A percentile compares a stretch with the other conserved stretches of the same genome.
Conservation (phyloP, 2,329 filamentous ascomycete genomes). For the Venturia aucupariae region DNA sequence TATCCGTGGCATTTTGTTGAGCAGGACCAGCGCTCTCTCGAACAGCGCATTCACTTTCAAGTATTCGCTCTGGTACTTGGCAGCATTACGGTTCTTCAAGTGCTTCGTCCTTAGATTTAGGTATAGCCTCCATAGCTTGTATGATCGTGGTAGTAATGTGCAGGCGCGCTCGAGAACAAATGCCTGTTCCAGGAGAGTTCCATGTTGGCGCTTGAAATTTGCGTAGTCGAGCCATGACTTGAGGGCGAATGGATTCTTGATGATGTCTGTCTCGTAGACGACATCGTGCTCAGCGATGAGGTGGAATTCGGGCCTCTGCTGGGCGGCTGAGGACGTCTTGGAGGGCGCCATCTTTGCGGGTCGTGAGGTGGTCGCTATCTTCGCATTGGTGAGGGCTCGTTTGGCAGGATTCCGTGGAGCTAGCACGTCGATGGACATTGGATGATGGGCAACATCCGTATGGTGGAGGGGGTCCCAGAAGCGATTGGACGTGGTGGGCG, state of each 20-base stretch:
- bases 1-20: slow-evolving; percentile 98
- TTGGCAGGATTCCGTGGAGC: neutral
- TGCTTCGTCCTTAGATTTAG: slow-evolving; percentile 76
- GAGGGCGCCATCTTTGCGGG: slow-evolving; percentile 1
- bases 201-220: slow-evolving; percentile 81
- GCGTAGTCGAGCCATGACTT: slow-evolving; percentile 96
- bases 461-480: neutral
- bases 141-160: slow-evolving; percentile 79
- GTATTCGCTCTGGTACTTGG: slow-evolving; percentile 69
- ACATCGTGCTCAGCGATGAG: slow-evolving; percentile 74
- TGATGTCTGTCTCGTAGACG: slow-evolving; percentile 91
- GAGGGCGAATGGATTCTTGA: slow-evolving; percentile 73
- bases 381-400: neutral
- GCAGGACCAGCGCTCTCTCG: slow-evolving; percentile 79
- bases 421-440: slow-evolving; percentile 37
- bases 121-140: slow-evolving; percentile 99
- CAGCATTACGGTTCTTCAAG: slow-evolving; percentile 72
- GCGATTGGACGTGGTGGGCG: neutral
- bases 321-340: neutral
- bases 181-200: slow-evolving; percentile 75
- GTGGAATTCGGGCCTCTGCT: slow-evolving; percentile 15
- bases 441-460: slow-evolving; percentile 18
- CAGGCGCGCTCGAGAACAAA: slow-evolving; percentile 86
- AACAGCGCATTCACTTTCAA: slow-evolving; percentile 92
- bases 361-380: slow-evolving; percentile 6